A percentile compares a stretch with the other conserved stretches of the same genome.
phyloP scores from a whole-genome alignment of 257 asterid genomes.

The Forsythia suspensa region DNA sequence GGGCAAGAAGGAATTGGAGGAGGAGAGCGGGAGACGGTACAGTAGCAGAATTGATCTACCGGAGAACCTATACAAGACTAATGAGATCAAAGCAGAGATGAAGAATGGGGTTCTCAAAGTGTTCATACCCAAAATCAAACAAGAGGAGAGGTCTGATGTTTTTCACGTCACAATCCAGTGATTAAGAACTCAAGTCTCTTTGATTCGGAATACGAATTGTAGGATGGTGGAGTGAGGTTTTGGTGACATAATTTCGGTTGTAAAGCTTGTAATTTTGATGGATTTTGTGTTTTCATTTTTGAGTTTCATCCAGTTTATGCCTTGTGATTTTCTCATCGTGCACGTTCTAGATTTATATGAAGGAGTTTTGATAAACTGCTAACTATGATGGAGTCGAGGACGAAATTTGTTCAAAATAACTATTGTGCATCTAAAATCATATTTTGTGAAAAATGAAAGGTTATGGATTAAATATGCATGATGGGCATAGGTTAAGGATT shows the following conservation, averaged over 20 bases:
- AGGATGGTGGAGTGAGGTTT: not conserved
- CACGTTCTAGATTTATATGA: too few species aligned
- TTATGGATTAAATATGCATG: too few species aligned
- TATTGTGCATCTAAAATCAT: too few species aligned
- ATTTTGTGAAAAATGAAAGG: too few species aligned
- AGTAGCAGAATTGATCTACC: conserved; percentile 59
- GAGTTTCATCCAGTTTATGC: too few species aligned
- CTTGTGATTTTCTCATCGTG: too few species aligned
- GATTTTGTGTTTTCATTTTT: too few species aligned
- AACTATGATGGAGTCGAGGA: too few species aligned
- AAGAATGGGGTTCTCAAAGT: conserved; percentile 60
- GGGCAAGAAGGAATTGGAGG: conserved; percentile 43
- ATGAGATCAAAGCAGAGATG: conserved; percentile 63
- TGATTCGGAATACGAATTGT: not conserved
- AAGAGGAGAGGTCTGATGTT: conserved; percentile 58
- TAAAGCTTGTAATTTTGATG: not conserved
- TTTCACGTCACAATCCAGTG: conserved; percentile 28
- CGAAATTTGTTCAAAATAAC: too few species aligned
- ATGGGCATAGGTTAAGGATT: too few species aligned
- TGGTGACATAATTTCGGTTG: not conserved
- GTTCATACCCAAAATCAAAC: conserved; percentile 55
- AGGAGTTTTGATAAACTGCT: too few species aligned
- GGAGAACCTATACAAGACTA: conserved; percentile 46
- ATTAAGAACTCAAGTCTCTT: not conserved
- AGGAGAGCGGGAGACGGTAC: conserved; percentile 40